A percentile compares a stretch with the other conserved stretches of the same genome.
phyloP scores from a whole-genome alignment of 352 stramenopile species.

The Thalassiosira delicatula region DNA sequence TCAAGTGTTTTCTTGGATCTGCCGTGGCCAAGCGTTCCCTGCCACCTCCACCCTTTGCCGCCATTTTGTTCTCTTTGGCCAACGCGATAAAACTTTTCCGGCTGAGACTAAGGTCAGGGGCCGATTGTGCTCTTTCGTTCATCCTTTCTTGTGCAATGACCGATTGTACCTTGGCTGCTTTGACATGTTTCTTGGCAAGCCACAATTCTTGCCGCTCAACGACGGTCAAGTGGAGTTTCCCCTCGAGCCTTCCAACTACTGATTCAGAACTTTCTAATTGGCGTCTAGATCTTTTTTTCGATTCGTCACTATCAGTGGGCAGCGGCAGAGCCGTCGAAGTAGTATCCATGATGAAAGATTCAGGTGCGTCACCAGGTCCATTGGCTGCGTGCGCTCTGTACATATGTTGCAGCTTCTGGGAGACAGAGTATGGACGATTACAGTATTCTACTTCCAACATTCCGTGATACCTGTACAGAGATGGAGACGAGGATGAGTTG shows the following conservation, averaged over 20 bases:
- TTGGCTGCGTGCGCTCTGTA: constrained; percentile 34
- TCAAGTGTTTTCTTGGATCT: too few relatives aligned
- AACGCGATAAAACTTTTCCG: constrained; percentile 29
- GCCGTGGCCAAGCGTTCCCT: too few relatives aligned
- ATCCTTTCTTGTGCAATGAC: constrained; percentile 24
- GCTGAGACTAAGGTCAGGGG: constrained; percentile 42
- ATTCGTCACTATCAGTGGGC: constrained; percentile 30
- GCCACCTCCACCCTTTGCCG: constrained; percentile 21
- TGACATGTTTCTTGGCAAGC: constrained; percentile 54
- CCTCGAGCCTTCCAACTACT: constrained; percentile 37
- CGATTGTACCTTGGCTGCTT: constrained; percentile 26
- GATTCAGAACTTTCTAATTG: constrained; percentile 37
- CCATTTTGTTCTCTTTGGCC: not conserved
- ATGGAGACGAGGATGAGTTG: not conserved
- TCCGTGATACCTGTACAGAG: constrained; percentile 25
- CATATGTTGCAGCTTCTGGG: constrained; percentile 46
- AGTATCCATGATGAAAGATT: constrained; percentile 57
- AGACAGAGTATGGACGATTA: constrained; percentile 17
- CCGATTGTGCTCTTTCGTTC: constrained; percentile 34
- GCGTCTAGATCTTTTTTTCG: constrained; percentile 27
- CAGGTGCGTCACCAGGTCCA: constrained; percentile 6
- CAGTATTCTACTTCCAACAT: constrained; percentile 56
- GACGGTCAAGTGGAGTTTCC: constrained; percentile 34
- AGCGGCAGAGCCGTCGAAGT: constrained; percentile 26
- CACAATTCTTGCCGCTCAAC: constrained; percentile 53